These are phyloP conservation scores for Pichia pseudocactophila DNA, from an alignment of 805 yeast genomes.

Conservation along the genomic window DNA sequence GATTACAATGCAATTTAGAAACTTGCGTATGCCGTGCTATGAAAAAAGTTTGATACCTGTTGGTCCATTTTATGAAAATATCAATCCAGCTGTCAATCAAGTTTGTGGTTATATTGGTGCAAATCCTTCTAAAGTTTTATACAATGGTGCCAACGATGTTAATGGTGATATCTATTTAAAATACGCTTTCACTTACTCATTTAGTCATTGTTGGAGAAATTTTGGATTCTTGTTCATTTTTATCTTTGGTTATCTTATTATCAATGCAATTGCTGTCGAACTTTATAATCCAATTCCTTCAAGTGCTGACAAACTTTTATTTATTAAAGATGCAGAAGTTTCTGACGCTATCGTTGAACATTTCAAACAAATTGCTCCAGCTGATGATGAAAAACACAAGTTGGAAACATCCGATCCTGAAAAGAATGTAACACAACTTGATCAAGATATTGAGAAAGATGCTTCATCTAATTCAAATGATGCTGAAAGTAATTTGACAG, in stretches of 20 bases:
- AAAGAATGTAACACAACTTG: neutral
- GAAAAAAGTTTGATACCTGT: slow-evolving; percentile 35
- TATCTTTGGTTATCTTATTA: slow-evolving; percentile 31
- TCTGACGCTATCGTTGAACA: slow-evolving; percentile 21
- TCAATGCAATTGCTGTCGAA: slow-evolving; percentile 26
- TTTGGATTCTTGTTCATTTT: slow-evolving; percentile 45
- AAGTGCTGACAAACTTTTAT: slow-evolving; percentile 28
- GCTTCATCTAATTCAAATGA: slow-evolving; percentile 15
- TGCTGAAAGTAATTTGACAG: slow-evolving; percentile 24
- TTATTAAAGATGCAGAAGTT: slow-evolving; percentile 22
- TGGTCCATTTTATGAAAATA: slow-evolving; percentile 45
- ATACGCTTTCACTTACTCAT: slow-evolving; percentile 40
- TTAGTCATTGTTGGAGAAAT: slow-evolving; percentile 70
- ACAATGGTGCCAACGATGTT: slow-evolving; percentile 29
- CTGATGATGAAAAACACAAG: slow-evolving; percentile 5
- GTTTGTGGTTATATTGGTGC: slow-evolving; percentile 51
- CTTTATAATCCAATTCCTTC: slow-evolving; percentile 22
- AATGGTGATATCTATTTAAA: slow-evolving; percentile 42
- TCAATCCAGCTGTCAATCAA: slow-evolving; percentile 28
- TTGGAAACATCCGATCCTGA: neutral
- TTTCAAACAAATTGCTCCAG: slow-evolving; percentile 5
- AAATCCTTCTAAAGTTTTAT: slow-evolving; percentile 16
- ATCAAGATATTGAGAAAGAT: slow-evolving; percentile 1
- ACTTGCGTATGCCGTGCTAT: slow-evolving; percentile 43
- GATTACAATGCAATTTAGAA: slow-evolving; percentile 49